Base-by-base conservation (phyloP, 108 stramenopile genomes). In the Conticribra guillardii region DNA sequence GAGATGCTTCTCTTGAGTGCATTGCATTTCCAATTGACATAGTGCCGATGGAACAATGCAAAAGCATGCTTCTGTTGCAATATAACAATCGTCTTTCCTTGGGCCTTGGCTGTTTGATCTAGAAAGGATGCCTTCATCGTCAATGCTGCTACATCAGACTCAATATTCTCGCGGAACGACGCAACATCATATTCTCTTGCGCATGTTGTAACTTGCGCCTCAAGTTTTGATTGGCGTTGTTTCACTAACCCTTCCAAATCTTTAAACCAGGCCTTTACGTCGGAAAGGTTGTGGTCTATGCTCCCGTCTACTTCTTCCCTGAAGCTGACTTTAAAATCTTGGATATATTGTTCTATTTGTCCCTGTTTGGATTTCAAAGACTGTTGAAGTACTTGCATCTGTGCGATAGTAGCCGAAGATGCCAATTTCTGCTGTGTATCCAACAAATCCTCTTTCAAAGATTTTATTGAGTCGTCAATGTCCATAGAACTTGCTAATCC, bases 221-320 rank as follows among this genome's bases (percentile, higher is more conserved):
- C 82, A 3, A 83, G 44, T 60, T 61, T 80, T 8, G 41, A 55
- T 59, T 83, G 82, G 8, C 74, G 60, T 60, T 75, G 73, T 64
- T 74, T 83, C 47, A 74, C 50, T 21, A 75, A 44, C 19, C 26
- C 47, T 57, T 83, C 82, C 18, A 79, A 49, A 31, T 73, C 66
- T 7, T 19, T 50, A 66, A 79, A 69, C 50, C 73, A 79, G 3
- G 60, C 28, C 73, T 74, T 59, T 23, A 83, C 41, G 54, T 83
- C 67, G 11, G 34, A 46, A 0, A 74, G 44, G 31, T 68, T 60
- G 15, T 55, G 45, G 21, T 74, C 37, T 23, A 79, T 69, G n/a
- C 47, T 52, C 48, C 28, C 44, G 27, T 68, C 65, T n/a, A 79
- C 60, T 53, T 79, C 66, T n/a, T 52, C 49, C 7, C 57, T 48